A percentile compares a stretch with the other conserved stretches of the same genome.
Evolutionary conservation across 352 stramenopile genomes (phyloP).

Genomic region (Phytophthora palmivora): DNA sequence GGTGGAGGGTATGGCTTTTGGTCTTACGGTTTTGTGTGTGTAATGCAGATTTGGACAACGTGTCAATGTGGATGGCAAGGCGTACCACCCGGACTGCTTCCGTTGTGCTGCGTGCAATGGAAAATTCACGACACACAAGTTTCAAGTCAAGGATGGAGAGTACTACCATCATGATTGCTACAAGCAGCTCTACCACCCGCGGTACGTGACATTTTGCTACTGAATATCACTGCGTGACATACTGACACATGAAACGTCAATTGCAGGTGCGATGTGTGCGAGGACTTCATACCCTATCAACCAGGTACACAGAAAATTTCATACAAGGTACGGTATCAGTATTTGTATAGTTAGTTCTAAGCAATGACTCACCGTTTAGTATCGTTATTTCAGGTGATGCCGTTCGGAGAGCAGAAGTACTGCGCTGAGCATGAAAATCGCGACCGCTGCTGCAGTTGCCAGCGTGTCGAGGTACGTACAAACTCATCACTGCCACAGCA

Average conservation of each 20-base stretch:
- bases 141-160: slow-evolving; percentile 62
- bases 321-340: slow-evolving; percentile 46
- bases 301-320: slow-evolving; percentile 56
- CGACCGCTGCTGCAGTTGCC: slow-evolving; percentile 75
- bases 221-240: neutral
- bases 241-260: slow-evolving; percentile 11
- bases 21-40: slow-evolving; percentile 1
- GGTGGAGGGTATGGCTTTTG: neutral
- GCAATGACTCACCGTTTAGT: neutral
- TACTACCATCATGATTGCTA: slow-evolving; percentile 77
- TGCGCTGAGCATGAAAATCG: slow-evolving; percentile 68
- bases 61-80: slow-evolving; percentile 46
- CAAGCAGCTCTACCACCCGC: slow-evolving; percentile 67
- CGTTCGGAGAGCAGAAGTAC: slow-evolving; percentile 71
- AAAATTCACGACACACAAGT: slow-evolving; percentile 49
- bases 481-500: neutral
- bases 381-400: slow-evolving; percentile 47
- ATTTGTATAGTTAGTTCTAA: neutral
- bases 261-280: slow-evolving; percentile 69
- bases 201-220: slow-evolving; percentile 29
- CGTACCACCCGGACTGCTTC: slow-evolving; percentile 62
- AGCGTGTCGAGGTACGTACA: slow-evolving; percentile 63
- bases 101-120: slow-evolving; percentile 49
- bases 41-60: slow-evolving; percentile 35
- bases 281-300: slow-evolving; percentile 60